Evolutionary conservation across 768 basidiomycete species (phyloP).

Genomic region (Neoboletus subvelutipes): DNA sequence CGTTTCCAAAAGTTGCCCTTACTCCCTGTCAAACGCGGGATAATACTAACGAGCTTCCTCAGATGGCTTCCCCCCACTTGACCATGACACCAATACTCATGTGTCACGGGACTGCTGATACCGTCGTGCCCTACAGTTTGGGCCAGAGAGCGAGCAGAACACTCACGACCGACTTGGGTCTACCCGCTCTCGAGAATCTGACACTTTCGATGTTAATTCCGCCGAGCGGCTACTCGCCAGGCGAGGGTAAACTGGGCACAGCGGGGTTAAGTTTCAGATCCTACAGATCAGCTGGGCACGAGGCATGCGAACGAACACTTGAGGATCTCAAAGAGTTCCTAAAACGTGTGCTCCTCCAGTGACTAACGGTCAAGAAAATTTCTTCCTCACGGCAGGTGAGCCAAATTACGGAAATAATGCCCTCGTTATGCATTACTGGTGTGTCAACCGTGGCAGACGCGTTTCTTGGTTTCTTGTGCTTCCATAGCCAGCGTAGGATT

Average conservation of each 20-base stretch:
- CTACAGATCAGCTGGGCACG: conserved; percentile 70
- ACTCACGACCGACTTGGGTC: conserved; percentile 53
- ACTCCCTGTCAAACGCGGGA: neutral
- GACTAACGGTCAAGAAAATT: neutral
- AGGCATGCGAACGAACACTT: conserved; percentile 62
- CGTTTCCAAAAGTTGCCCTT: conserved; percentile 62
- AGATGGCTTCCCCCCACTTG: conserved; percentile 65
- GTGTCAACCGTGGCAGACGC: neutral
- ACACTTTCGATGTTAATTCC: conserved; percentile 34
- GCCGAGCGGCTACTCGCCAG: conserved; percentile 20
- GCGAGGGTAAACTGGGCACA: conserved; percentile 18
- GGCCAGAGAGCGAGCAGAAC: conserved; percentile 56
- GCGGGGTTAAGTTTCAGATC: conserved; percentile 64
- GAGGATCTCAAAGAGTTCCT: conserved; percentile 72
- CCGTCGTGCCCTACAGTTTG: conserved; percentile 60
- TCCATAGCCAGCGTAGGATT: neutral
- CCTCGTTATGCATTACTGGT: neutral
- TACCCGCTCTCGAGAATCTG: conserved; percentile 39
- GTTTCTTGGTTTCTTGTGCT: neutral
- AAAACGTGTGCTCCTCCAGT: conserved; percentile 49
- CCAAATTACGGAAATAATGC: neutral
- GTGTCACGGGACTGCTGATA: conserved; percentile 81
- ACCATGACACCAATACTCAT: conserved; percentile 75
- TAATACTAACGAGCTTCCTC: conserved; percentile 9
- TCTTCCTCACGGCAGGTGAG: neutral